phyloP scores from a whole-genome alignment of 2,329 filamentous ascomycete species.

The Pseudogymnoascus sp. region DNA sequence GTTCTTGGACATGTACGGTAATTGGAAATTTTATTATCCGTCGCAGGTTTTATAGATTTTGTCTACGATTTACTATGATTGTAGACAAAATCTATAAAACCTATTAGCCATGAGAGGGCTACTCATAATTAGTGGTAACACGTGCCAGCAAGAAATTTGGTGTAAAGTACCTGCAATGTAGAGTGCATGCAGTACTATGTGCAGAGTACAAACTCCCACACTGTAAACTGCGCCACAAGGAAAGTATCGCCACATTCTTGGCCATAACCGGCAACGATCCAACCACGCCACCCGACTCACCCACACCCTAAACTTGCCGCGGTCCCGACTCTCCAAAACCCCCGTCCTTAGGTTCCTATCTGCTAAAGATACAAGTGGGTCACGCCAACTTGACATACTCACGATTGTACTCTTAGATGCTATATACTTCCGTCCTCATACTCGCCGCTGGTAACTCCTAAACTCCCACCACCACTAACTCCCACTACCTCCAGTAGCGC shows the following conservation, averaged over 20 bases:
- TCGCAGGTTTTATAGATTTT: background rate
- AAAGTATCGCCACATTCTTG: background rate
- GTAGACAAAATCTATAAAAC: too few relatives aligned
- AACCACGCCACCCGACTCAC: constrained; percentile 1
- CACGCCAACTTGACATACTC: background rate
- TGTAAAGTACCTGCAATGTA: background rate
- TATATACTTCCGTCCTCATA: background rate
- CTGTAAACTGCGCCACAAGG: background rate
- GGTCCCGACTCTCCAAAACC: background rate
- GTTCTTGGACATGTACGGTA: background rate
- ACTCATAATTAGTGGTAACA: background rate
- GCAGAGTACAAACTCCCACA: background rate
- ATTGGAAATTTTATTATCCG: background rate
- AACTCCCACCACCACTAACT: background rate
- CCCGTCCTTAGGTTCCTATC: background rate
- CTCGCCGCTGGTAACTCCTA: background rate
- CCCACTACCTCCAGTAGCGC: background rate
- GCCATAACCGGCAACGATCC: background rate
- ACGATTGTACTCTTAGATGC: background rate
- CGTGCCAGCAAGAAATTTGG: background rate
- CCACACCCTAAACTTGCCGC: background rate
- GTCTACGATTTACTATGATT: background rate
- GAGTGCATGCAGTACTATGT: background rate
- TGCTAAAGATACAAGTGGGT: background rate
- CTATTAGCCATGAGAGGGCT: background rate